Evolutionary conservation across 1,284 basidiomycete species (phyloP).

Genomic region (Cryptococcus maquisensis): DNA sequence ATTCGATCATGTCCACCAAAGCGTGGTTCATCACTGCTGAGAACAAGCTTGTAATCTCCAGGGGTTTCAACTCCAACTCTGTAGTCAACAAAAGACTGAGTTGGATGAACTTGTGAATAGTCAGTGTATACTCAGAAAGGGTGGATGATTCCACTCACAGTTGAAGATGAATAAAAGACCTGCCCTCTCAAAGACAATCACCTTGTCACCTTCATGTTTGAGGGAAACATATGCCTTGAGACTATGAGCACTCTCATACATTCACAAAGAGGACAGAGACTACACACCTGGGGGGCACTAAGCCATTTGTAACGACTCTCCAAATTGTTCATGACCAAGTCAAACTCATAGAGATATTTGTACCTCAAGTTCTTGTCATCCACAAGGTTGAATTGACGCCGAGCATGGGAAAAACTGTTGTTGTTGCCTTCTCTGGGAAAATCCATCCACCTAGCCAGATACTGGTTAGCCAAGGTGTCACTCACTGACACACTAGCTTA

Average conservation of each 20-base stretch:
- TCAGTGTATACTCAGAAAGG: not conserved
- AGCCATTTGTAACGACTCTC: slow-evolving; percentile 83
- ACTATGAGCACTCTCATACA: too few species aligned
- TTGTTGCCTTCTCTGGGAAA: slow-evolving; percentile 93
- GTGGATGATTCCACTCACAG: slow-evolving; percentile 47
- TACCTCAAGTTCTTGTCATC: slow-evolving; percentile 84
- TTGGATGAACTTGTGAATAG: slow-evolving; percentile 63
- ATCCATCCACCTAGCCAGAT: slow-evolving; percentile 76
- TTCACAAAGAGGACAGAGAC: not conserved
- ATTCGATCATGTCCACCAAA: slow-evolving; percentile 89
- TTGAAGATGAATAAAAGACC: slow-evolving; percentile 94
- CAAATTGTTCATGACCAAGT: slow-evolving; percentile 84
- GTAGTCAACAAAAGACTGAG: slow-evolving; percentile 84
- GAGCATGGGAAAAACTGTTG: slow-evolving; percentile 92
- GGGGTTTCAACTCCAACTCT: slow-evolving; percentile 80
- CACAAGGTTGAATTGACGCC: slow-evolving; percentile 91
- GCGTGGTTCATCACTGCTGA: slow-evolving; percentile 78
- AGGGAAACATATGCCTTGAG: slow-evolving; percentile 81
- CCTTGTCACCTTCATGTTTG: slow-evolving; percentile 87
- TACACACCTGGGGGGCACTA: slow-evolving; percentile 65
- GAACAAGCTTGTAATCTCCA: slow-evolving; percentile 78
- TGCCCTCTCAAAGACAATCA: slow-evolving; percentile 89
- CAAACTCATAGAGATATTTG: slow-evolving; percentile 88
- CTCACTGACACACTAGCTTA: slow-evolving; percentile 38
- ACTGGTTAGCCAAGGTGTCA: not conserved